Conservation (phyloP, 2,329 filamentous ascomycete species). For the Cladorrhinum sp. region DNA sequence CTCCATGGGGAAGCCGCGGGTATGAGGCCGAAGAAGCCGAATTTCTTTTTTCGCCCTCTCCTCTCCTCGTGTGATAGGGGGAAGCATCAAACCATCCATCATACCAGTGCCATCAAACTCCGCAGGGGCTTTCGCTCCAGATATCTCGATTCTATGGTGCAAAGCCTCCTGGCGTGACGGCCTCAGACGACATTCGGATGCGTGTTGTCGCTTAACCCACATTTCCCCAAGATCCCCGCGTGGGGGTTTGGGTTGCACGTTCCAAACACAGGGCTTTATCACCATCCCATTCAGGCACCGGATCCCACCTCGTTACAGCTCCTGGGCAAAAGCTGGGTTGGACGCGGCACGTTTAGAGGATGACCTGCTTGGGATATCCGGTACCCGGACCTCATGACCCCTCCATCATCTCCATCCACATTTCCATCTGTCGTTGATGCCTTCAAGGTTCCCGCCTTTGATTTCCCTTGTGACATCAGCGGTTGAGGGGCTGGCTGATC, state of each 20-base stretch:
- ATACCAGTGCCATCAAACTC: too few species aligned
- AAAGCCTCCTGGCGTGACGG: conserved; percentile 11
- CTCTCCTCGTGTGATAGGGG: conserved; percentile 11
- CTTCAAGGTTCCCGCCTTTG: background rate
- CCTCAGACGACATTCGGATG: conserved; percentile 8
- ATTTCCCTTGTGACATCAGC: background rate
- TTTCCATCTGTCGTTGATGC: background rate
- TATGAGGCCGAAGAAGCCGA: conserved; percentile 1
- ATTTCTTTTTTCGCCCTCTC: background rate
- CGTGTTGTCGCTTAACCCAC: conserved; percentile 11
- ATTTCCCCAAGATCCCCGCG: conserved; percentile 11
- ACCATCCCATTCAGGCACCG: background rate
- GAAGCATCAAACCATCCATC: too few species aligned
- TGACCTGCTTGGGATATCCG: background rate
- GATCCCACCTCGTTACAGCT: background rate
- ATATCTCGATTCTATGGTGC: conserved; percentile 1
- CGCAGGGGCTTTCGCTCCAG: conserved; percentile 15
- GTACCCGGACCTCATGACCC: background rate
- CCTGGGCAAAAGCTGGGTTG: background rate
- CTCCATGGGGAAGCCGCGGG: background rate
- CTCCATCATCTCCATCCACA: background rate
- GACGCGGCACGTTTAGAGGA: background rate
- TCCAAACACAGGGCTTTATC: conserved; percentile 11
- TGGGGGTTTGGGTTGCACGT: conserved; percentile 21
- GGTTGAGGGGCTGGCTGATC: background rate